These are phyloP conservation scores for Fusarium siculi DNA, from an alignment of 2,329 filamentous ascomycete species.

Conservation along the genomic window DNA sequence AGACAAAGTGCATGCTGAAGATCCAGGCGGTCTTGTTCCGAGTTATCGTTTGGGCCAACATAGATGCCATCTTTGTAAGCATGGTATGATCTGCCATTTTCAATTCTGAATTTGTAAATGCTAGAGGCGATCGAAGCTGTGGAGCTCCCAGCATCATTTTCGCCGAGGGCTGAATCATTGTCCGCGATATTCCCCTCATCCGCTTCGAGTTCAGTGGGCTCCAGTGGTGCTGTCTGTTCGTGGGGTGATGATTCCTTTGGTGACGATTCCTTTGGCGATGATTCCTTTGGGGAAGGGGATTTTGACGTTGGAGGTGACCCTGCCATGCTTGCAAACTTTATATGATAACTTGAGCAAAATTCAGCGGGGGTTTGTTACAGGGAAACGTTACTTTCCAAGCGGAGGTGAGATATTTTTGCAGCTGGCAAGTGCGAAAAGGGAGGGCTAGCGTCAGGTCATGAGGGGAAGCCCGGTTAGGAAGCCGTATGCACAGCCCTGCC, in stretches of 20 bases:
- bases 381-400: neutral
- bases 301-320: neutral
- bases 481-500: neutral
- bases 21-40: slow-evolving; percentile 32
- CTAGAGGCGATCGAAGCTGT: slow-evolving; percentile 33
- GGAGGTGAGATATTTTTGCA: neutral
- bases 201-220: slow-evolving; percentile 4
- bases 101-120: slow-evolving; percentile 35
- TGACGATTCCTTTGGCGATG: neutral
- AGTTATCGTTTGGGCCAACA: slow-evolving; percentile 11
- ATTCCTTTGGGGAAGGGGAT: neutral
- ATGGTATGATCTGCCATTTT: slow-evolving; percentile 45
- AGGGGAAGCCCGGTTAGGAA: neutral
- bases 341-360: neutral
- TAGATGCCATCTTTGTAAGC: slow-evolving; percentile 39
- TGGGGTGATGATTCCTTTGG: neutral
- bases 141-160: slow-evolving; percentile 1
- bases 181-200: slow-evolving; percentile 2
- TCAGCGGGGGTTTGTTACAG: neutral
- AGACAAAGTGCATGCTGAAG: slow-evolving; percentile 37
- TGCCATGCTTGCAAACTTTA: neutral
- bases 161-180: slow-evolving; percentile 4
- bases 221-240: neutral
- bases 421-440: neutral
- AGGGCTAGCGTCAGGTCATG: neutral